phyloP scores from a whole-genome alignment of 2,329 filamentous ascomycete species.

The Xylaria sp. region DNA sequence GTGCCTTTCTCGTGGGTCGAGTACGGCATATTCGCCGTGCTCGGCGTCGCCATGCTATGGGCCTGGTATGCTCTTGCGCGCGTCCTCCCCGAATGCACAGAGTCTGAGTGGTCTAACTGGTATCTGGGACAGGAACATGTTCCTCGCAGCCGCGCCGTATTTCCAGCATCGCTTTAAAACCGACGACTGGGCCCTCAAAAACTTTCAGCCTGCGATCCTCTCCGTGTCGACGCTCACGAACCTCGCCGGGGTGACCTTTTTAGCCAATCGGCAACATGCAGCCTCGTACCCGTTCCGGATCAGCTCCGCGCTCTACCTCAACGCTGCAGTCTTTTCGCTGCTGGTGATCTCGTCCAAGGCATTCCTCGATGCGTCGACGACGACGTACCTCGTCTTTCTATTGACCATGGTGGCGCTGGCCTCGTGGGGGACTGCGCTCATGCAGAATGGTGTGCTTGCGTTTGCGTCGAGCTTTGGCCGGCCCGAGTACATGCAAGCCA shows the following conservation, averaged over 20 bases:
- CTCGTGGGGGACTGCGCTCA: constrained; percentile 82
- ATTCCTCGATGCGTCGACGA: constrained; percentile 71
- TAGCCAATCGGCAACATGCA: constrained; percentile 81
- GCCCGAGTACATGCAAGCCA: constrained; percentile 91
- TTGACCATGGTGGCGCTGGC: constrained; percentile 84
- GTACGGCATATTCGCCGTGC: constrained; percentile 84
- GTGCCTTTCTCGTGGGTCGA: constrained; percentile 83
- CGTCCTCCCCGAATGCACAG: constrained; percentile 10
- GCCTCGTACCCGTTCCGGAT: constrained; percentile 93
- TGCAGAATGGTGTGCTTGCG: constrained; percentile 94
- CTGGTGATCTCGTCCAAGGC: constrained; percentile 82
- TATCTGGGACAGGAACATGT: constrained; percentile 83
- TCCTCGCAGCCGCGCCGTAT: constrained; percentile 92
- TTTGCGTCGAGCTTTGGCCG: constrained; percentile 88
- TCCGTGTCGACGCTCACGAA: constrained; percentile 89
- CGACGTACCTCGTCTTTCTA: constrained; percentile 81
- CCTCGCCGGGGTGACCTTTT: constrained; percentile 77
- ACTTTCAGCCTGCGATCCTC: constrained; percentile 91
- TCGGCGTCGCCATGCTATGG: constrained; percentile 97
- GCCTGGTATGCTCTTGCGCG: constrained; percentile 78
- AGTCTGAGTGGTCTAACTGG: constrained; percentile 24
- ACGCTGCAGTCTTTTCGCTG: constrained; percentile 79
- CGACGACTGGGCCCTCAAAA: constrained; percentile 76
- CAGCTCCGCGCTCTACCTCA: constrained; percentile 78
- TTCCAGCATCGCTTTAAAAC: constrained; percentile 84